Base-by-base conservation (phyloP, 140 eudicot species). In the Oenanthe javanica region DNA sequence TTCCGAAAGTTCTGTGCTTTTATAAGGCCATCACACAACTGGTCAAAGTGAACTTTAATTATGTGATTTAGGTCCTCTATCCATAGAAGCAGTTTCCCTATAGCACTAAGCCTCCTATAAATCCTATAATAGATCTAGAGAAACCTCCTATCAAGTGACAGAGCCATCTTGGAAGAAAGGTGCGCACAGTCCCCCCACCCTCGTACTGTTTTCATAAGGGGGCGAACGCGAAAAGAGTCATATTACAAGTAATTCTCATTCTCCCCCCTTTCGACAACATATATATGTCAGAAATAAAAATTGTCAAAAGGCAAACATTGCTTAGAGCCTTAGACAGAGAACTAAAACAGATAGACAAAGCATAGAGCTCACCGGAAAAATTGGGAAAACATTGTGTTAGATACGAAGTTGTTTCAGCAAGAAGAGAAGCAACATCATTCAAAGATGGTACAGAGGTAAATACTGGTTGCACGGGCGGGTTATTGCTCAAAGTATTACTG, bases 351-450 rank as follows among this genome's bases (percentile, higher is more conserved):
- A 71, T 52, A 21, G 47, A 40, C 43, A 7, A n/a, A 46, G 25
- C 55, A 73, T 73, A 23, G 27, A 31, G 79, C 87, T 48, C 61
- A 92, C 98, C 89, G 36, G 94, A 77, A 78, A 80, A 71, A 59
- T 78, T 87, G 47, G 90, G 84, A 82, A 94, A 92, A 86, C 98
- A 94, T 52, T 92, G 87, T 23, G 96, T 88, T 71, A 94, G 75
- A 59, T 81, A 90, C 47, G 98, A 90, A 9, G 96, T 92, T 21
- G 96, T 92, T 80, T 90, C 96, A 12, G 92, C 86, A 73, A 94
- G 79, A 90, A 89, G 91, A 15, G 97, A 87, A 80, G 96, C 97
- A 76, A 97, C 98, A 18, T 88, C 97, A 73, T 85, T 87, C 70
- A 94, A 90, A 84, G 93, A 85, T 18, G 97, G 97, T 50, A 90